Evolutionary conservation across 2,329 filamentous ascomycete genomes (phyloP), one percentile per base, ranked within the genome.

Genomic region (Pseudocercospora cruenta): DNA sequence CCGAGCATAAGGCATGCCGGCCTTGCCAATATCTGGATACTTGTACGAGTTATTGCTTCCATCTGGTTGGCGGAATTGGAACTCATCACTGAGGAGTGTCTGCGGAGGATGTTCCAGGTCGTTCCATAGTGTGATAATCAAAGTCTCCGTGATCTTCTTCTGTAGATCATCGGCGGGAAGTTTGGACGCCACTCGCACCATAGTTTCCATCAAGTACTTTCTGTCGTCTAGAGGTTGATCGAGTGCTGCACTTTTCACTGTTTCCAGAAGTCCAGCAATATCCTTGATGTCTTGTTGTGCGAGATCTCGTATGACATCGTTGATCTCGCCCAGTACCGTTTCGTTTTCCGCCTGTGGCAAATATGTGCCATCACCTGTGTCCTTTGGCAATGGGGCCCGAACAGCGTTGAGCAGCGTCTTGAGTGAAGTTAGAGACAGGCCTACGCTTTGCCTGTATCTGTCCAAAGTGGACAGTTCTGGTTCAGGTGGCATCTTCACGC

Each of bases 1-100:
- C 67, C 89, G 85, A 24, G 90, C 90, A 72, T 92, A 92, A 0
- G 88, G 84, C n/a, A 86, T 87, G 12, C 85, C 85, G 9, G 90
- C 88, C 43, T 83, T 83, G 1, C 90, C 90, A 31, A 92, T 80
- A 60, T 87, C 82, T 2, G 90, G 90, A 71, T 86, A 82, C 21
- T 87, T 79, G 58, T 88, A 82, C 72, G 88, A 91, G 75, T 85
- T 85, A 65, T 79, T 78, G 1, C 82, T 84, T 26, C 83, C 83
- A 72, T 84, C 82, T 4, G 83, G 81, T 58, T 79, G 77, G n/a
- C 83, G 77, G 68, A 81, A 85, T 62, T 81, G 77, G 66, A 76
- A 83, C 59, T 82, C 76, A n/a, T 77, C 66, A 19, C 78, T 79
- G 7, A 85, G 75, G 59, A 82, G 73, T 12, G 72, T 77, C 66